Base-by-base conservation (phyloP, 2,329 filamentous ascomycete genomes). In the Aspergillus sp. region DNA sequence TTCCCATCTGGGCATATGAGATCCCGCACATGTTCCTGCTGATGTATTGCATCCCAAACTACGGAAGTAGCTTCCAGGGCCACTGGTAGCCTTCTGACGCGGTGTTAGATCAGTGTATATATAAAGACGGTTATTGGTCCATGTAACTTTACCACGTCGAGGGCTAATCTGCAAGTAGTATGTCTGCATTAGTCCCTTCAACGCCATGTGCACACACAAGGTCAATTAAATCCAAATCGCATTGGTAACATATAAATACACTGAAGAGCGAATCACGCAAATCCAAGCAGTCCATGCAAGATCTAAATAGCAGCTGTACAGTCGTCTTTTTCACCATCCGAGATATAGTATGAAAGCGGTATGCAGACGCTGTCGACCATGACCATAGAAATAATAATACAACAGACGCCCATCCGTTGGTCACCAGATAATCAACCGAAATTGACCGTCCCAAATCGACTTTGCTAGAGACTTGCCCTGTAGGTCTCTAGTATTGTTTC, bases 211-310 rank as follows among this genome's bases (percentile, higher is more conserved):
- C 25, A 50, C 25, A 32, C 17, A 19, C 23, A 30, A 32, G 13
- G n/a, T 17, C 11, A 47, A 30, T 47, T 27, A 32, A 55, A 55
- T 27, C 19, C 53, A 23, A 52, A 49, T 63, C 57, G 59, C 60
- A 71, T 71, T 72, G 69, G 64, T 23, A 59, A 69, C 68, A 57
- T 74, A 74, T 73, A 74, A 73, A 64, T 74, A 74, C 71, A 74
- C 61, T 64, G 62, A 68, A 69, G 57, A 62, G 66, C 53, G 62
- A 62, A 66, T 69, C 67, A 70, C 67, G 69, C 70, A 69, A 65
- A 61, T 60, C 44, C 51, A 58, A 50, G 27, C 57, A 57, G 62
- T 59, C 54, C 36, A 56, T 58, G 42, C 52, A 62, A 60, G 52
- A 59, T 41, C 44, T 36, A n/a, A 53, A 55, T 51, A 38, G 30